These are phyloP conservation scores for Phoma sp. DNA, from an alignment of 2,329 filamentous ascomycete genomes.

Conservation along the genomic window DNA sequence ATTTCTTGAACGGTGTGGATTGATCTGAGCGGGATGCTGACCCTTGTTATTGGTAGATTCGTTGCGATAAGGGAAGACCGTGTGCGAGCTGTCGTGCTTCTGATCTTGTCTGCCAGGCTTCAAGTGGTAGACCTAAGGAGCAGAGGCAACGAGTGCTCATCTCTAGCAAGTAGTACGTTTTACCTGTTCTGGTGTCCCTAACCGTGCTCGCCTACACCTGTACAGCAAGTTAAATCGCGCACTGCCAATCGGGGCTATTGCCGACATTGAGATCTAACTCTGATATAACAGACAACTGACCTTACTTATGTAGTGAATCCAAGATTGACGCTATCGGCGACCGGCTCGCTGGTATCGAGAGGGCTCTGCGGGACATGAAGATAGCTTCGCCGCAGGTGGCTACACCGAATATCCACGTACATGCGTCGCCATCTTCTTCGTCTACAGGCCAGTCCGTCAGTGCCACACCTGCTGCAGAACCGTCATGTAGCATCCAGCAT, in stretches of 20 bases:
- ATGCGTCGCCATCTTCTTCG: background rate
- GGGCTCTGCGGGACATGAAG: constrained; percentile 22
- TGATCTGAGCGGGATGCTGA: background rate
- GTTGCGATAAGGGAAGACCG: constrained; percentile 41
- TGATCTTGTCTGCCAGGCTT: constrained; percentile 45
- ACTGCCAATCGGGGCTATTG: background rate
- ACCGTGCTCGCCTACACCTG: too few relatives aligned
- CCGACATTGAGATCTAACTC: background rate
- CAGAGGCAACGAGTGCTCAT: constrained; percentile 40
- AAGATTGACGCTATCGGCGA: constrained; percentile 48
- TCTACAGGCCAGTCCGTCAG: constrained; percentile 35
- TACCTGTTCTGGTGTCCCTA: too few relatives aligned
- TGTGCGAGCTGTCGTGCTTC: constrained; percentile 46
- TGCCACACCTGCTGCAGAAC: constrained; percentile 33
- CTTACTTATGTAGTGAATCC: constrained; percentile 35
- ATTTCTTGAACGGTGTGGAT: background rate
- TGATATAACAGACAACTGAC: background rate
- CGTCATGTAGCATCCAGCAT: constrained; percentile 38
- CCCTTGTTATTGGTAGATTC: constrained; percentile 19
- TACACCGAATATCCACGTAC: background rate
- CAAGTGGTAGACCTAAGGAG: constrained; percentile 28
- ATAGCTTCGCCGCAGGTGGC: background rate
- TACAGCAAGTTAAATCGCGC: too few relatives aligned
- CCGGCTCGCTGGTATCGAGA: constrained; percentile 36
- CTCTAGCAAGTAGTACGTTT: constrained; percentile 46